phyloP scores from a whole-genome alignment of 2,329 filamentous ascomycete genomes.

The Fusarium bactridioides region DNA sequence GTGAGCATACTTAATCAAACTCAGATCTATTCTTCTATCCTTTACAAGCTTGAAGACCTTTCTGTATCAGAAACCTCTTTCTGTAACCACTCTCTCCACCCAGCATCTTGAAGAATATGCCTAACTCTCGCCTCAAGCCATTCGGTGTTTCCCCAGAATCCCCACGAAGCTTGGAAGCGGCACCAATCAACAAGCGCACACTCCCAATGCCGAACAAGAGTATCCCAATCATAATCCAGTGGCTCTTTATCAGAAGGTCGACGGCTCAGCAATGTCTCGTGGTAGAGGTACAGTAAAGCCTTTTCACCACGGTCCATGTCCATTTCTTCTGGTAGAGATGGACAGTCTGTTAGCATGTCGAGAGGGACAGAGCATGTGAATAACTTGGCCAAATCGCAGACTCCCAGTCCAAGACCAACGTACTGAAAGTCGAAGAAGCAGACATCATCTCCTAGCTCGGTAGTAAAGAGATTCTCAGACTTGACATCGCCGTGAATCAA shows the following conservation, averaged over 20 bases:
- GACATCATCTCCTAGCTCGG: slow-evolving; percentile 55
- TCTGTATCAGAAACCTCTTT: slow-evolving; percentile 6
- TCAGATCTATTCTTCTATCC: background rate
- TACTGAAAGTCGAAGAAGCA: slow-evolving; percentile 78
- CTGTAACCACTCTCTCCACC: slow-evolving; percentile 57
- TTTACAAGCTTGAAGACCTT: background rate
- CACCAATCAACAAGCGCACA: slow-evolving; percentile 74
- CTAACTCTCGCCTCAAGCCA: slow-evolving; percentile 65
- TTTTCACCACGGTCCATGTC: slow-evolving; percentile 60
- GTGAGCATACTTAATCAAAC: background rate
- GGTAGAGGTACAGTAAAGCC: slow-evolving; percentile 60
- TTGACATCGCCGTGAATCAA: slow-evolving; percentile 75
- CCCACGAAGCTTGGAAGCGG: slow-evolving; percentile 67
- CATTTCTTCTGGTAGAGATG: slow-evolving; percentile 49
- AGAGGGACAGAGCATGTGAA: slow-evolving; percentile 72
- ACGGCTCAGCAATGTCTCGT: slow-evolving; percentile 44
- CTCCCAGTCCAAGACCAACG: slow-evolving; percentile 68
- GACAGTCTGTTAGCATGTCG: slow-evolving; percentile 54
- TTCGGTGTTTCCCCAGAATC: slow-evolving; percentile 67
- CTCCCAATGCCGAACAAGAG: slow-evolving; percentile 69
- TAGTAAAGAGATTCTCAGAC: slow-evolving; percentile 72
- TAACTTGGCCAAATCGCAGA: slow-evolving; percentile 71
- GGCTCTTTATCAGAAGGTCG: background rate
- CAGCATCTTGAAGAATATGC: slow-evolving; percentile 54
- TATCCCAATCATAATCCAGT: slow-evolving; percentile 59